Base-by-base conservation (phyloP, 345 rosid genomes). In the Cardamine resedifolia region DNA sequence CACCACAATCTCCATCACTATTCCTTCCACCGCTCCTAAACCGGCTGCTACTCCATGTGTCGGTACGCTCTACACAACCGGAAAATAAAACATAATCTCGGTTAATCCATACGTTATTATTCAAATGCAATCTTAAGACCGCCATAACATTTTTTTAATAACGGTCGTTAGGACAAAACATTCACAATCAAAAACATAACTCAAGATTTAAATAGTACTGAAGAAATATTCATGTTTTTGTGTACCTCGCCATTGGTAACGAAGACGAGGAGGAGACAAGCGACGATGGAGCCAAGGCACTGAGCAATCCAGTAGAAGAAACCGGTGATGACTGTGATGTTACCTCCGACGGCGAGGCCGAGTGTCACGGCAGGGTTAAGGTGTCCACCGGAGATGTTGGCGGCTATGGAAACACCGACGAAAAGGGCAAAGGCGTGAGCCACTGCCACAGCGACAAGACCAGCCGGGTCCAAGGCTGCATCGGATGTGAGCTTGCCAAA, bases 381-480 rank as follows among this genome's bases (percentile, higher is more conserved):
- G 61, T 90, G 97, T 15, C 98, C 98, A 10, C 97, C 98, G 0
- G 96, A 93, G 72, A 87, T 90, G 83, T 93, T 90, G 55, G 94
- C 96, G 0, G 92, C 96, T 0, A 90, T 27, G n/a, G 97, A 55
- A 14, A 93, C 94, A 0, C 94, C 97, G 0, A 90, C 98, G 18
- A 93, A 89, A 33, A 90, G 72, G 0, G 94, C 96, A 8, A 89
- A 84, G 0, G 90, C 97, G 52, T 93, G 98, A 28, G 97, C 94
- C 69, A 90, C 84, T 0, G 96, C 97, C 47, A 93, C 72, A 0
- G 96, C 98, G 23, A 93, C 94, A n/a, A 89, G 85, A 21, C 96
- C 97, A 14, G 94, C 66, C 30, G 92, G 92, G 79, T 90, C 92
- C 57, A 90, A 66, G 19, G 83, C 88, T 11, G 83, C 94, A 76